Conservation (phyloP, 257 asterid species). For the Capsicum chinense region DNA sequence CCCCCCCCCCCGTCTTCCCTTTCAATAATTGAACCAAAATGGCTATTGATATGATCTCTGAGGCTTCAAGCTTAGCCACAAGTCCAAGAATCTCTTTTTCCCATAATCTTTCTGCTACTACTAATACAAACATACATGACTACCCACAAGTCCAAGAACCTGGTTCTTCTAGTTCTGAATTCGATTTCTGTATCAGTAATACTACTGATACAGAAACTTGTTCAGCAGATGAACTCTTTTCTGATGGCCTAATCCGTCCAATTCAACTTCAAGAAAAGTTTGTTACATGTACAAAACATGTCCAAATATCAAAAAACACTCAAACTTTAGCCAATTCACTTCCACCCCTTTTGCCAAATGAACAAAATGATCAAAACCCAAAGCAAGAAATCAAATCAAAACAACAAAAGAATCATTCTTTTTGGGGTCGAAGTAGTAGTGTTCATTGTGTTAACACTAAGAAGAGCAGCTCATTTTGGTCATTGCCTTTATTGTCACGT, state of each 20-base stretch:
- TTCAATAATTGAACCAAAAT: slow-evolving; percentile 25
- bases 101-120: slow-evolving; percentile 34
- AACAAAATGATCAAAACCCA: slow-evolving; percentile 12
- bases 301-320: slow-evolving; percentile 29
- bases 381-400: slow-evolving; percentile 32
- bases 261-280: slow-evolving; percentile 48
- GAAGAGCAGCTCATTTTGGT: slow-evolving; percentile 54
- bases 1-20: neutral
- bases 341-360: slow-evolving; percentile 36
- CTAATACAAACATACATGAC: neutral
- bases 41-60: slow-evolving; percentile 49
- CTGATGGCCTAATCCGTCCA: slow-evolving; percentile 50
- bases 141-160: slow-evolving; percentile 45
- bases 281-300: slow-evolving; percentile 34
- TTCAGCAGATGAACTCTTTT: slow-evolving; percentile 58
- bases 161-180: slow-evolving; percentile 34
- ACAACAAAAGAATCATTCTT: slow-evolving; percentile 43
- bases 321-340: slow-evolving; percentile 30
- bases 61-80: slow-evolving; percentile 37
- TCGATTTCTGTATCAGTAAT: slow-evolving; percentile 46
- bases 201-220: slow-evolving; percentile 37
- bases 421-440: slow-evolving; percentile 52
- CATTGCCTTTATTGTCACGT: slow-evolving; percentile 47
- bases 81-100: slow-evolving; percentile 59
- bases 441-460: slow-evolving; percentile 48